Evolutionary conservation across 495 filamentous ascomycete species (phyloP).

Genomic region (Entonaema liquescens): DNA sequence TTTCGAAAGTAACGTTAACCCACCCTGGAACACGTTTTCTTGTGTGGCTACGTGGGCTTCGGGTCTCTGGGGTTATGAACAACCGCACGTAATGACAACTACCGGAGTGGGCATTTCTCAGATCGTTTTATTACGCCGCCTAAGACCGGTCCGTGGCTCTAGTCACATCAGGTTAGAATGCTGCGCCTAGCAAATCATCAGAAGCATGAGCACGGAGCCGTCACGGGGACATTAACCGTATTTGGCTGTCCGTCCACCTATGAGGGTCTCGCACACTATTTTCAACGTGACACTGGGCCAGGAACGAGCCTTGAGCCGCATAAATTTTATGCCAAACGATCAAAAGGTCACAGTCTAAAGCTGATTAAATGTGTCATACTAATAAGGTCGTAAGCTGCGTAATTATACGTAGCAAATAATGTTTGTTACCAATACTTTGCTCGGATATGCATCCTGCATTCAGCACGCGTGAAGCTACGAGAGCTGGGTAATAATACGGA

Average conservation of each 20-base stretch:
- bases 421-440: neutral
- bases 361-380: slow-evolving; percentile 20
- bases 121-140: slow-evolving; percentile 17
- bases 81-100: slow-evolving; percentile 23
- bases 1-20: slow-evolving; percentile 21
- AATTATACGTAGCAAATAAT: slow-evolving; percentile 2
- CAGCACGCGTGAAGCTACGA: neutral
- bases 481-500: neutral
- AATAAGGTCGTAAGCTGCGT: neutral
- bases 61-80: neutral
- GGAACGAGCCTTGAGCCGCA: slow-evolving; percentile 39
- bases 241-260: slow-evolving; percentile 9
- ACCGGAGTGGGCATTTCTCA: slow-evolving; percentile 15
- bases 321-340: slow-evolving; percentile 16
- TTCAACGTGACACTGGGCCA: slow-evolving; percentile 23
- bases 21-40: slow-evolving; percentile 7
- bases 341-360: neutral
- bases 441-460: neutral
- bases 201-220: slow-evolving; percentile 13
- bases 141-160: neutral
- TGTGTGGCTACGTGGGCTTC: neutral
- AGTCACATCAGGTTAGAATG: slow-evolving; percentile 11
- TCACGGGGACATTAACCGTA: slow-evolving; percentile 25
- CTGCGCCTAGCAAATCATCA: slow-evolving; percentile 15
- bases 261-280: neutral